Evolutionary conservation across 2,329 filamentous ascomycete genomes (phyloP).

Genomic region (Neonectria magnoliae): DNA sequence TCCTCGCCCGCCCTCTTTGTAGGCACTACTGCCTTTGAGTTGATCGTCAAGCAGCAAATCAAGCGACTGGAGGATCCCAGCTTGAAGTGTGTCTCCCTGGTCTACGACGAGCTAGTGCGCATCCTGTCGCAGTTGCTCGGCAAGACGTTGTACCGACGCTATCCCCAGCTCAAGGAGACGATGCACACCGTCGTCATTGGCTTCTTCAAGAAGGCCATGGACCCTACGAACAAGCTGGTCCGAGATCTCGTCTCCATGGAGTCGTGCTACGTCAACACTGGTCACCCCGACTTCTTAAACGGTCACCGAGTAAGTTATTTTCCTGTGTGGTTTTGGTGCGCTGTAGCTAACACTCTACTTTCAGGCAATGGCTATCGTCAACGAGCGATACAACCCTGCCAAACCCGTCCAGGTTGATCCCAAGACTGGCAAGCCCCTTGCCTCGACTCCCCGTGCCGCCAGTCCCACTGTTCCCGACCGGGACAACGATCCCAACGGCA

Average conservation of each 20-base stretch:
- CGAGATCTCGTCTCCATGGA: conserved; percentile 95
- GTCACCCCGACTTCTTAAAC: conserved; percentile 96
- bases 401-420: conserved; percentile 97
- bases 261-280: conserved; percentile 97
- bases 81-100: conserved; percentile 95
- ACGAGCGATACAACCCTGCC: conserved; percentile 83
- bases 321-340: not conserved
- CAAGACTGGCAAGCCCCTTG: conserved; percentile 95
- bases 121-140: conserved; percentile 90
- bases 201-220: conserved; percentile 99
- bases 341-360: conserved; percentile 18
- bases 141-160: conserved; percentile 91
- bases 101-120: conserved; percentile 96
- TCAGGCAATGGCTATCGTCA: conserved; percentile 95
- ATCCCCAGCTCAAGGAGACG: conserved; percentile 96
- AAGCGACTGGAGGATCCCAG: conserved; percentile 95
- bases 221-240: conserved; percentile 97
- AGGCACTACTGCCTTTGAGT: conserved; percentile 96
- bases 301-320: conserved; percentile 77
- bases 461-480: conserved; percentile 73
- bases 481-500: conserved; percentile 59
- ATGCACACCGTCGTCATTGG: conserved; percentile 90
- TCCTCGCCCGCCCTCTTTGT: conserved; percentile 97
- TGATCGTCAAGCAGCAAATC: conserved; percentile 99
- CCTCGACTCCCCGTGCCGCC: conserved; percentile 74